A percentile compares a stretch with the other conserved stretches of the same genome.
Evolutionary conservation across 176 grass and related monocot genomes (phyloP).

Genomic region (Oryza longistaminata): DNA sequence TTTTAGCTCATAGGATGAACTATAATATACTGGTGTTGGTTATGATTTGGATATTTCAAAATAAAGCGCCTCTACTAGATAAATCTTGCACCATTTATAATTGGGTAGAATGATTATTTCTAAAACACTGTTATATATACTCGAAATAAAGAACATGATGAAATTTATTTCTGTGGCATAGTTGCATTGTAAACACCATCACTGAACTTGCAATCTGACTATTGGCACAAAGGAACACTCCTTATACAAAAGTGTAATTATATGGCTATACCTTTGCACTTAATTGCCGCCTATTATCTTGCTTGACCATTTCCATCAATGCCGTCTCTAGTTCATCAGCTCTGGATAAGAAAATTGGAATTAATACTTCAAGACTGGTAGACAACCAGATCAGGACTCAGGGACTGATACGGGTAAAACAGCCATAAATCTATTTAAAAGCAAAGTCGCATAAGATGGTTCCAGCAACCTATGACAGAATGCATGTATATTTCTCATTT

Average conservation of each 20-base stretch:
- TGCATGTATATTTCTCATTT: background rate
- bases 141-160: constrained; percentile 21
- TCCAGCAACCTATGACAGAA: constrained; percentile 28
- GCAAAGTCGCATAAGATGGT: constrained; percentile 5
- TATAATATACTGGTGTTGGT: background rate
- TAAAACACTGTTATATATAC: background rate
- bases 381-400: background rate
- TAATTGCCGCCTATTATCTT: constrained; percentile 91
- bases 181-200: constrained; percentile 8
- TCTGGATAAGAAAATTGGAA: constrained; percentile 45
- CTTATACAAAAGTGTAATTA: constrained; percentile 15
- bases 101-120: background rate
- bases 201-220: background rate
- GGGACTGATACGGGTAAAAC: background rate
- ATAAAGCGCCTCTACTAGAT: background rate
- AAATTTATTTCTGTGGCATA: constrained; percentile 8
- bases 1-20: background rate
- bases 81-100: constrained; percentile 17
- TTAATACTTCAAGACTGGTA: background rate
- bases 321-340: constrained; percentile 98
- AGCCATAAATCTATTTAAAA: constrained; percentile 10
- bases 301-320: constrained; percentile 98
- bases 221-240: constrained; percentile 22
- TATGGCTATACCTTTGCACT: constrained; percentile 79
- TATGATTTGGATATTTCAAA: constrained; percentile 6